Percentiles rank a stretch among this genome's conserved stretches.
These are phyloP conservation scores for Cercospora janseana DNA, from an alignment of 2,329 filamentous ascomycete genomes.

Conservation along the genomic window DNA sequence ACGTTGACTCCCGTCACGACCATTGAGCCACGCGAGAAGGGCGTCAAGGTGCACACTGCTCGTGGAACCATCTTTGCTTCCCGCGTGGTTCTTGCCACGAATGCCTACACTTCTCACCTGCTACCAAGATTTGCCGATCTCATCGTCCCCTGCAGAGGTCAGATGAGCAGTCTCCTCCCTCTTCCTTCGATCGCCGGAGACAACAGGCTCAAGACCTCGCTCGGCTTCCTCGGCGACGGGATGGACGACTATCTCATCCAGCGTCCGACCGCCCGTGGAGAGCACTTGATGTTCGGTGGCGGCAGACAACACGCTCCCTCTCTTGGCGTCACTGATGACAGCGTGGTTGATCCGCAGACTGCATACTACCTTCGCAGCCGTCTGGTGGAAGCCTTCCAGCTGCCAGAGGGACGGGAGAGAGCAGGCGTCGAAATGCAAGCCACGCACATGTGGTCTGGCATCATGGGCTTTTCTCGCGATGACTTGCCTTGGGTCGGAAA, in stretches of 20 bases:
- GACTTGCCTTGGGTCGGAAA: conserved; percentile 67
- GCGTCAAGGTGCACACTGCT: conserved; percentile 49
- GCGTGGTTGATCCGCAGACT: conserved; percentile 55
- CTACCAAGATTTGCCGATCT: conserved; percentile 67
- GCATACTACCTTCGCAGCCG: conserved; percentile 55
- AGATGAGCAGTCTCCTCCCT: conserved; percentile 66
- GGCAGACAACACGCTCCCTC: conserved; percentile 59
- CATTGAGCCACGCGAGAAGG: conserved; percentile 29
- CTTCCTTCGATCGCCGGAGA: conserved; percentile 41
- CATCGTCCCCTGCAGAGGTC: conserved; percentile 74
- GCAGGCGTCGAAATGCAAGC: conserved; percentile 49
- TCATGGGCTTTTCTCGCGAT: conserved; percentile 74
- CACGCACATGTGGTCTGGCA: conserved; percentile 66
- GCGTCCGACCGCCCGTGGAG: conserved; percentile 52
- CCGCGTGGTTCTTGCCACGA: conserved; percentile 73
- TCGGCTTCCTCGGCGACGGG: conserved; percentile 60
- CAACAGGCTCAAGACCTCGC: conserved; percentile 55
- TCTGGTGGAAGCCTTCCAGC: conserved; percentile 38
- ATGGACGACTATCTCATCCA: conserved; percentile 73
- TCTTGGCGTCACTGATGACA: conserved; percentile 61
- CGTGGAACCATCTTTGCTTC: conserved; percentile 65
- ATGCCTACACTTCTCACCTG: conserved; percentile 77
- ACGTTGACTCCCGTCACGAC: conserved; percentile 64
- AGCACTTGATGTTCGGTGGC: conserved; percentile 69
- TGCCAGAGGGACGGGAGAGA: conserved; percentile 35